These are phyloP conservation scores for Tephrocybe sp. DNA, from an alignment of 768 basidiomycete genomes.

Conservation along the genomic window DNA sequence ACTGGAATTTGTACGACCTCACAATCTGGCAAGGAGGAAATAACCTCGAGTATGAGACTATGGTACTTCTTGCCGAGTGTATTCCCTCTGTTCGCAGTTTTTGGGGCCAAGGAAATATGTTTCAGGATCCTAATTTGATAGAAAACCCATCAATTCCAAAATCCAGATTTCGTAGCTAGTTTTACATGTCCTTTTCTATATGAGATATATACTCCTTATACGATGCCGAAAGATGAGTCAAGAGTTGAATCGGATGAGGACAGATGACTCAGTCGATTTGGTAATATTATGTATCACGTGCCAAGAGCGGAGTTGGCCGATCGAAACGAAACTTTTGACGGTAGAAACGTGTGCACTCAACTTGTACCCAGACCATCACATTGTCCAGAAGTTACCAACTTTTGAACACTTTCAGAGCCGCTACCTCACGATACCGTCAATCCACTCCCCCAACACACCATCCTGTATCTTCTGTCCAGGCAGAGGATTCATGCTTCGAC, in stretches of 20 bases:
- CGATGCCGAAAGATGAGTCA: no score
- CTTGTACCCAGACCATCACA: slow-evolving; percentile 29
- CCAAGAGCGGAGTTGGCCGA: slow-evolving; percentile 20
- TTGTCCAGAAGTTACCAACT: slow-evolving; percentile 3
- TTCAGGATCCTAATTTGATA: no score
- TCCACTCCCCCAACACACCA: slow-evolving; percentile 39
- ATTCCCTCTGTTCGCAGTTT: slow-evolving; percentile 36
- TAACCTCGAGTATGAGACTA: slow-evolving; percentile 27
- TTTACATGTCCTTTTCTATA: no score
- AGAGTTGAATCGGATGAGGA: no score
- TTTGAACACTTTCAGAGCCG: slow-evolving; percentile 12
- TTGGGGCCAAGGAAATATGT: slow-evolving; percentile 25
- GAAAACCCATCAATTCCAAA: no score
- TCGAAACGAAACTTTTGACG: slow-evolving; percentile 14
- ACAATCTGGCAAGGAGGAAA: slow-evolving; percentile 35
- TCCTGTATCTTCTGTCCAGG: slow-evolving; percentile 58
- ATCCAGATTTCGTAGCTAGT: no score
- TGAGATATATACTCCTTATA: neutral
- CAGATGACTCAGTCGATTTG: no score
- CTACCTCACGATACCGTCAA: slow-evolving; percentile 64
- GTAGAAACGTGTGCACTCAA: slow-evolving; percentile 14
- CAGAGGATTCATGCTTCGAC: slow-evolving; percentile 94
- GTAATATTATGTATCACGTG: no score
- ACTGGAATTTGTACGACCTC: slow-evolving; percentile 37
- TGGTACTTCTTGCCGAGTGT: slow-evolving; percentile 27